phyloP scores from a whole-genome alignment of 805 yeast genomes.

The Myxozyma sirexii region DNA sequence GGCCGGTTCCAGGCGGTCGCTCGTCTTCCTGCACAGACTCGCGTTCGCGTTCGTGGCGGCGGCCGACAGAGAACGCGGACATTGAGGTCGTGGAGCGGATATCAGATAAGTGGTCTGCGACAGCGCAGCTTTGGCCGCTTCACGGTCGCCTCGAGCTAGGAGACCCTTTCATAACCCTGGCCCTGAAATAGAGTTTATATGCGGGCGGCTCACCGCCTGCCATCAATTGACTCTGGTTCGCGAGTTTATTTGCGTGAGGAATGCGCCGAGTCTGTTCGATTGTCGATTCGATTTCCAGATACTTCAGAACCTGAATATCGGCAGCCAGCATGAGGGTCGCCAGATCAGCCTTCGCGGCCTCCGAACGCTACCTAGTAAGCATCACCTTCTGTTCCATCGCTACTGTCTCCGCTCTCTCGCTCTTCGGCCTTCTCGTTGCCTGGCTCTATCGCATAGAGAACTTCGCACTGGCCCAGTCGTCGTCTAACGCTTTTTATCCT shows the following conservation, averaged over 20 bases:
- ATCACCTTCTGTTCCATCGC: conserved; percentile 37
- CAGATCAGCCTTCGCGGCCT: neutral
- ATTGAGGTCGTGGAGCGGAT: neutral
- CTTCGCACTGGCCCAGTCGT: neutral
- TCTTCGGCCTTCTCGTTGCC: conserved; percentile 18
- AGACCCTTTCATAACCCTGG: neutral
- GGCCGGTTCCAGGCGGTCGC: neutral
- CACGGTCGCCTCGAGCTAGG: neutral
- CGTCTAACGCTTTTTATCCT: neutral
- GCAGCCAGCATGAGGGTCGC: neutral
- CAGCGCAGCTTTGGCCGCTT: neutral
- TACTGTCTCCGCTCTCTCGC: conserved; percentile 45
- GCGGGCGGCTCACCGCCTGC: neutral
- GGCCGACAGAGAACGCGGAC: conserved; percentile 4
- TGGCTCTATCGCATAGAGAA: conserved; percentile 12
- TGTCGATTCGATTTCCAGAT: no score
- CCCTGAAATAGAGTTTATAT: no score
- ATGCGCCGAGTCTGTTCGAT: no score
- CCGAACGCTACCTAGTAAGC: neutral
- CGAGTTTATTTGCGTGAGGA: no score
- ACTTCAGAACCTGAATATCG: no score
- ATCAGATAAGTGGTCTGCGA: neutral
- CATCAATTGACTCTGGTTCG: no score
- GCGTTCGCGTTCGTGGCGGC: neutral
- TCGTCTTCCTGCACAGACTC: neutral